Evolutionary conservation across 2,329 filamentous ascomycete genomes (phyloP).

Genomic region (Arachnopeziza araneosa): DNA sequence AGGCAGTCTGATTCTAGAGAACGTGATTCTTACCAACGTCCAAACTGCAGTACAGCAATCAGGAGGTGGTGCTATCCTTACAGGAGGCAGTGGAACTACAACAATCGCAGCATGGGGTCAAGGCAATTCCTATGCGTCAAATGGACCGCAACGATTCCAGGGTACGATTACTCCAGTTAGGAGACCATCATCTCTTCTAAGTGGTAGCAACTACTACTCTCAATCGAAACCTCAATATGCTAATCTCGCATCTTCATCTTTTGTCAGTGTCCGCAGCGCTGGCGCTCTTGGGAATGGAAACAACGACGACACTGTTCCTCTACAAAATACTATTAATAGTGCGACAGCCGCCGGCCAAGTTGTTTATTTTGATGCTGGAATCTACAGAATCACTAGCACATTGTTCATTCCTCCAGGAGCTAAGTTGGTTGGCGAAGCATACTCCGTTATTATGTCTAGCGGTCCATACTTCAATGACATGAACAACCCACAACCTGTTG

Average conservation of each 20-base stretch:
- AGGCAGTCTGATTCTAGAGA: constrained; percentile 76
- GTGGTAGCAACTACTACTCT: constrained; percentile 41
- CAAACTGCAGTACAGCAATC: constrained; percentile 56
- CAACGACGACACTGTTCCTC: constrained; percentile 53
- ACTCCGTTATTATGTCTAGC: constrained; percentile 35
- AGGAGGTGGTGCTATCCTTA: constrained; percentile 50
- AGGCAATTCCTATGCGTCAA: constrained; percentile 62
- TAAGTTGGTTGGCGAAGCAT: constrained; percentile 35
- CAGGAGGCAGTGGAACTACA: constrained; percentile 58
- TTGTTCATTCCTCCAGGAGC: constrained; percentile 39
- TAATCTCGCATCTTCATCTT: constrained; percentile 32
- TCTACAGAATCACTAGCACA: constrained; percentile 47
- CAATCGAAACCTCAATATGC: constrained; percentile 52
- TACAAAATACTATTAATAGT: constrained; percentile 49
- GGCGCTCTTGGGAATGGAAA: constrained; percentile 45
- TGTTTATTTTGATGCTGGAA: constrained; percentile 50
- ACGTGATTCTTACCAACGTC: constrained; percentile 71
- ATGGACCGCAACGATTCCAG: constrained; percentile 36
- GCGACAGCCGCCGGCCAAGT: constrained; percentile 44
- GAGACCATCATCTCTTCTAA: constrained; percentile 40
- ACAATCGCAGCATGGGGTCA: constrained; percentile 69
- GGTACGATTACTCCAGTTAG: constrained; percentile 38
- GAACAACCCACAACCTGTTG: constrained; percentile 39
- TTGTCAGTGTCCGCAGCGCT: constrained; percentile 41
- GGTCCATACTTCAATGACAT: constrained; percentile 41